phyloP scores from a whole-genome alignment of 75 land plant genomes.

The Isoetes taiwanensis region DNA sequence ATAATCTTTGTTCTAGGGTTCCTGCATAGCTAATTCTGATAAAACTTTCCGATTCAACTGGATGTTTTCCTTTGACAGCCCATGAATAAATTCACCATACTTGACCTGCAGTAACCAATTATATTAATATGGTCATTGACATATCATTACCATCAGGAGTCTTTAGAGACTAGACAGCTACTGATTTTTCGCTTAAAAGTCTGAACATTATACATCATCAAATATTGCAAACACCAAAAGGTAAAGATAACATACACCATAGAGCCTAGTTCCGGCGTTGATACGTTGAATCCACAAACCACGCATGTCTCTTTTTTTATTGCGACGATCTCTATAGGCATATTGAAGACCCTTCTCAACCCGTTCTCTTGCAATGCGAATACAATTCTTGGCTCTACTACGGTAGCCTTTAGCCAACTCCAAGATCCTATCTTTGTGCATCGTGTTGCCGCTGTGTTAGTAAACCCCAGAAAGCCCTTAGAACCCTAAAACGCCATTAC shows the following conservation, averaged over 20 bases:
- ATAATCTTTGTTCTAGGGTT: slow-evolving; percentile 86
- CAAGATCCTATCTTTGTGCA: slow-evolving; percentile 86
- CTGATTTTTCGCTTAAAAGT: no score
- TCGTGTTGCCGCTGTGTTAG: no score
- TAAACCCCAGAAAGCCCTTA: no score
- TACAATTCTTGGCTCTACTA: slow-evolving; percentile 95
- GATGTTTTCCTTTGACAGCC: slow-evolving; percentile 76
- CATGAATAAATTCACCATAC: slow-evolving; percentile 84
- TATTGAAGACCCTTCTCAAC: slow-evolving; percentile 99
- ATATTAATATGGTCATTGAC: no score
- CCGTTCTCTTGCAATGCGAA: slow-evolving; percentile 78
- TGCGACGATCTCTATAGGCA: slow-evolving; percentile 88
- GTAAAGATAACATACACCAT: slow-evolving; percentile 43
- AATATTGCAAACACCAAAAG: no score
- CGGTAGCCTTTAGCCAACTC: slow-evolving; percentile 94
- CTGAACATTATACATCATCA: no score
- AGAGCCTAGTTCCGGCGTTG: slow-evolving; percentile 81
- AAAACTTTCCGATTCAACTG: slow-evolving; percentile 83
- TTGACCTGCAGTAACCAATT: slow-evolving; percentile 46
- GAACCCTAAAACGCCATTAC: no score
- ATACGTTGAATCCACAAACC: slow-evolving; percentile 92
- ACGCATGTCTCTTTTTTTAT: slow-evolving; percentile 97
- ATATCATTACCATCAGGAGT: no score
- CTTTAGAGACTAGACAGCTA: no score
- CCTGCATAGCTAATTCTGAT: slow-evolving; percentile 90